Conservation (phyloP, 495 filamentous ascomycete genomes). For the Aspergillus nanangensis region DNA sequence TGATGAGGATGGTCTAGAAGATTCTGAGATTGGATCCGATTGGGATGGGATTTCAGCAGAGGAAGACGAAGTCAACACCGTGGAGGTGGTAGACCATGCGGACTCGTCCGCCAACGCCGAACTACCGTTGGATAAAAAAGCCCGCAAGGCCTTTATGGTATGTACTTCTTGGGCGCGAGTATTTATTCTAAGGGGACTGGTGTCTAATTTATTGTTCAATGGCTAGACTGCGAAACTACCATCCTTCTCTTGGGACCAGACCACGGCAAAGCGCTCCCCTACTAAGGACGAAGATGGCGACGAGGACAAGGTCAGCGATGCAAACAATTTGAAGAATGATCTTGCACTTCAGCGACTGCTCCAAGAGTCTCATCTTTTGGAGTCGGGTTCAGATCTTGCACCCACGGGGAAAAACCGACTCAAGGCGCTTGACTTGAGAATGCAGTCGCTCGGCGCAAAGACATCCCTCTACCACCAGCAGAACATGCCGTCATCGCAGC, state of each 20-base stretch:
- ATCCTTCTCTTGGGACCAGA: conserved; percentile 35
- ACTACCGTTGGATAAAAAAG: conserved; percentile 53
- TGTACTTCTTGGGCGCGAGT: conserved; percentile 2
- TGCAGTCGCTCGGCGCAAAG: conserved; percentile 77
- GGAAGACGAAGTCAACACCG: conserved; percentile 23
- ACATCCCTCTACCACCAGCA: conserved; percentile 63
- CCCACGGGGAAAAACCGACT: conserved; percentile 61
- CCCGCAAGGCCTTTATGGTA: conserved; percentile 79
- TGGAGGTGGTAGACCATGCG: conserved; percentile 67
- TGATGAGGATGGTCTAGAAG: conserved; percentile 18
- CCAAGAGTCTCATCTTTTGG: conserved; percentile 87
- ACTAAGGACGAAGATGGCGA: conserved; percentile 38
- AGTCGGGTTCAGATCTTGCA: conserved; percentile 55
- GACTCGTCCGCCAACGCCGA: conserved; percentile 26
- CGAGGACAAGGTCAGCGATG: conserved; percentile 49
- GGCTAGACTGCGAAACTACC: conserved; percentile 45
- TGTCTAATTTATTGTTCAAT: conserved; percentile 10
- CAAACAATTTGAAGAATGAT: conserved; percentile 79
- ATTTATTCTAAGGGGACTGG: neutral
- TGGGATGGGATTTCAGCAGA: conserved; percentile 64
- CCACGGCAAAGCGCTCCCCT: conserved; percentile 22
- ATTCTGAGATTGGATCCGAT: conserved; percentile 37
- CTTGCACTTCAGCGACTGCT: conserved; percentile 86
- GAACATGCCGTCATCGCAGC: conserved; percentile 78
- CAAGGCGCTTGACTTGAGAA: conserved; percentile 76